A percentile compares a stretch with the other conserved stretches of the same genome.
Conservation (phyloP, 2,329 filamentous ascomycete genomes). For the Cordyceps cateniannulata region DNA sequence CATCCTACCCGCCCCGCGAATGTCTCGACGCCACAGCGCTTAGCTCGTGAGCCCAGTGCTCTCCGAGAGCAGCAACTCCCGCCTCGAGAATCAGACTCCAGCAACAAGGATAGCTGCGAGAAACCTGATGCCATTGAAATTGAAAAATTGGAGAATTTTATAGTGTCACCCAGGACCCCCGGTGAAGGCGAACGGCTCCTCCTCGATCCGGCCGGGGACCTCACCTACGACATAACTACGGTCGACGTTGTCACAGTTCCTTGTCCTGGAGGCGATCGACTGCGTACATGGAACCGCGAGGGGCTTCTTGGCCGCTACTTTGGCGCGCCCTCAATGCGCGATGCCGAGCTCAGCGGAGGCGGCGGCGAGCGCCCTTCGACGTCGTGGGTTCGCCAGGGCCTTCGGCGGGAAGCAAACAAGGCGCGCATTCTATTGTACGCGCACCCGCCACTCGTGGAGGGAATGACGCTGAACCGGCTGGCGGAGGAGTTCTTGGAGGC, state of each 20-base stretch:
- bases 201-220: constrained; percentile 28
- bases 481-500: constrained; percentile 42
- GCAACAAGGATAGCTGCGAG: constrained; percentile 13
- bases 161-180: background rate
- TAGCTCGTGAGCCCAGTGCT: background rate
- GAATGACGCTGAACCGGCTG: constrained; percentile 36
- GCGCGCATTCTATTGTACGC: constrained; percentile 47
- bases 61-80: background rate
- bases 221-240: constrained; percentile 44
- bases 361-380: constrained; percentile 23
- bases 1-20: background rate
- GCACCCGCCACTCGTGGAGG: constrained; percentile 37
- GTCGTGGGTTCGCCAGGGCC: constrained; percentile 48
- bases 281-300: constrained; percentile 48
- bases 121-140: background rate
- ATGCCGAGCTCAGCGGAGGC: constrained; percentile 23
- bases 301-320: constrained; percentile 42
- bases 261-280: constrained; percentile 45
- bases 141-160: background rate
- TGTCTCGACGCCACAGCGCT: constrained; percentile 1
- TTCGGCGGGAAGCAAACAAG: constrained; percentile 39
- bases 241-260: constrained; percentile 49
- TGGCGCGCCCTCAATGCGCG: constrained; percentile 33
- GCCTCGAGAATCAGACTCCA: background rate
- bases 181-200: constrained; percentile 20